Percentiles rank a stretch among this genome's conserved stretches.
Evolutionary conservation across 768 basidiomycete genomes (phyloP).

Genomic region (Nevesoporus exiguus): DNA sequence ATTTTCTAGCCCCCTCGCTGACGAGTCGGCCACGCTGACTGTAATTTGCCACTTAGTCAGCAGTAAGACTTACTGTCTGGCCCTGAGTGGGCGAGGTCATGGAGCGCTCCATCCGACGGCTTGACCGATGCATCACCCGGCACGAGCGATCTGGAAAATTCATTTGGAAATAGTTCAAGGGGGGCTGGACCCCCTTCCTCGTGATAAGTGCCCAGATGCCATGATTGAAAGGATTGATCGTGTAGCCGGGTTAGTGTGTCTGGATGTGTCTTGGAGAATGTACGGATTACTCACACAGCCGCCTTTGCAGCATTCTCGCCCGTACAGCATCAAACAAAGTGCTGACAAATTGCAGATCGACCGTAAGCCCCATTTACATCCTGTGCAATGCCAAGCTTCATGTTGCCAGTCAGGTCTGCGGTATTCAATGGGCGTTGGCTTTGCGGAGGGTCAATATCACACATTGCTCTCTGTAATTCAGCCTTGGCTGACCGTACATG

Average conservation of each 20-base stretch:
- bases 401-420: slow-evolving; percentile 60
- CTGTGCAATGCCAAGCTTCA: slow-evolving; percentile 7
- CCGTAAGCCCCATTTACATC: slow-evolving; percentile 43
- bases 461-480: not conserved
- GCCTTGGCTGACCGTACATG: not conserved
- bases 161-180: slow-evolving; percentile 94
- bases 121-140: slow-evolving; percentile 79
- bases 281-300: slow-evolving; percentile 33
- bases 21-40: slow-evolving; percentile 84
- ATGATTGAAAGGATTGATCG: slow-evolving; percentile 73
- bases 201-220: slow-evolving; percentile 73
- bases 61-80: slow-evolving; percentile 73
- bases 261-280: slow-evolving; percentile 86
- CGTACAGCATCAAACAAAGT: slow-evolving; percentile 72
- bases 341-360: slow-evolving; percentile 75
- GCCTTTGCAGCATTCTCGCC: slow-evolving; percentile 9
- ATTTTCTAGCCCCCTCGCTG: slow-evolving; percentile 81
- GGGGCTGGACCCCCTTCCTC: slow-evolving; percentile 66
- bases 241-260: slow-evolving; percentile 69
- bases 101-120: slow-evolving; percentile 85
- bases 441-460: slow-evolving; percentile 69
- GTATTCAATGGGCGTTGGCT: slow-evolving; percentile 92
- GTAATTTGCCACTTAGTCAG: slow-evolving; percentile 61
- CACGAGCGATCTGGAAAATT: slow-evolving; percentile 78
- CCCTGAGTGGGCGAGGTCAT: slow-evolving; percentile 85